A percentile compares a stretch with the other conserved stretches of the same genome.
phyloP scores from a whole-genome alignment of 2,329 filamentous ascomycete genomes.

The Paracamarosporium sp. region DNA sequence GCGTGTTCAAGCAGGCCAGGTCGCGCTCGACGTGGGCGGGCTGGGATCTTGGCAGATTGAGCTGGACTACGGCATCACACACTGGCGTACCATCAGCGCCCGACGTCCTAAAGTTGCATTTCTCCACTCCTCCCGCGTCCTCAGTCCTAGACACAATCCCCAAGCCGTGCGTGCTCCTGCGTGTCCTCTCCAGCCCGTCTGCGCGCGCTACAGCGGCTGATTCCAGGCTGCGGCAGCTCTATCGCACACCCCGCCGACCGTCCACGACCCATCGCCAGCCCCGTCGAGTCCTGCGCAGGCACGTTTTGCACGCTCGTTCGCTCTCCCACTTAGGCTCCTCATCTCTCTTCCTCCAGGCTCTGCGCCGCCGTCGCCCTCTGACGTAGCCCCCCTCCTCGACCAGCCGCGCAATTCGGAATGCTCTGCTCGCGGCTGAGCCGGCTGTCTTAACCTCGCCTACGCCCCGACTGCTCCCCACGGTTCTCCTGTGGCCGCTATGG shows the following conservation, averaged over 20 bases:
- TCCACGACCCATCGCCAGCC: conserved; percentile 21
- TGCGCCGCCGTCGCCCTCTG: conserved; percentile 9
- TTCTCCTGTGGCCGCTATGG: conserved; percentile 30
- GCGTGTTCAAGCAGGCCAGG: neutral
- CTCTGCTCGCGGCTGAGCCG: conserved; percentile 41
- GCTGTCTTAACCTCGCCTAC: conserved; percentile 30
- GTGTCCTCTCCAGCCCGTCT: neutral
- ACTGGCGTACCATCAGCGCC: neutral
- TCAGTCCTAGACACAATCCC: neutral
- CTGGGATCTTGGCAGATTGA: neutral
- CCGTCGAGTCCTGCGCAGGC: conserved; percentile 22
- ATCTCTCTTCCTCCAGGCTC: neutral
- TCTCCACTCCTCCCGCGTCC: neutral
- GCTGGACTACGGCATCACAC: neutral
- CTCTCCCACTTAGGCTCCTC: conserved; percentile 16
- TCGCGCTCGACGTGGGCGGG: neutral
- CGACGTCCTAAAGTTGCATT: neutral
- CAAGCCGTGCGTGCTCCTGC: neutral
- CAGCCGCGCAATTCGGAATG: conserved; percentile 42
- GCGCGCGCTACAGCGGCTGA: conserved; percentile 2
- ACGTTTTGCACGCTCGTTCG: conserved; percentile 15
- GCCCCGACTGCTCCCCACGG: conserved; percentile 13
- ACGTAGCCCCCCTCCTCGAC: conserved; percentile 13
- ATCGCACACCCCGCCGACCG: conserved; percentile 13
- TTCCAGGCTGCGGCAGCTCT: neutral